Base-by-base conservation (phyloP, 139 green algal species). In the Tetradesmus lagerheimii region DNA sequence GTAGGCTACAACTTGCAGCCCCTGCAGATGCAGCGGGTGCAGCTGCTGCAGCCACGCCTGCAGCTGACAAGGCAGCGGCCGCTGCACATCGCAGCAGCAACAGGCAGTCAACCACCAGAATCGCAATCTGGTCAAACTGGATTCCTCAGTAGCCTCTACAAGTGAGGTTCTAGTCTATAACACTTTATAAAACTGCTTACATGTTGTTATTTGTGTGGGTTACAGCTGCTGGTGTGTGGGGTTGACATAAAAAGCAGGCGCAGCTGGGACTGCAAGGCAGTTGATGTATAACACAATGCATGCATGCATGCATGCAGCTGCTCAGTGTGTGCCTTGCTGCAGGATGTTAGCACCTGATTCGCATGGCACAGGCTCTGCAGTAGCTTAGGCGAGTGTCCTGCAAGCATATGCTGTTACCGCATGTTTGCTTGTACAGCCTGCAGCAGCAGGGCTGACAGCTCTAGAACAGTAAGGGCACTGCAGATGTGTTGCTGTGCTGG, bases 111-210 rank as follows among this genome's bases (percentile, higher is more conserved):
- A 80, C 37, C 35, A 64, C 25, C 31, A 8, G 53, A 77, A 20
- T 11, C 29, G 39, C 29, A 31, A n/a, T 1, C 4, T 29, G 81
- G n/a, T 18, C 85, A 89, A 27, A 57, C 67, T 1, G 88, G 88
- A 1, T 93, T 93, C 66, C 38, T 93, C 18, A 80, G 87, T 37
- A 81, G 77, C 31, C 84, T 93, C 0, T 88, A 86, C 66, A 93
- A 91, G 91, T 93, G 80, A 87, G 83, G 34, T 34, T 37, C 29
- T n/a, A n/a, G n/a, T n/a, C n/a, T n/a, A n/a, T n/a, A n/a, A n/a
- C n/a, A n/a, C n/a, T n/a, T n/a, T n/a, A n/a, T n/a, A n/a, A n/a
- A n/a, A n/a, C n/a, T n/a, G n/a, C n/a, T n/a, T n/a, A n/a, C n/a
- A n/a, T n/a, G n/a, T n/a, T n/a, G n/a, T n/a, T n/a, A n/a, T n/a